A percentile compares a stretch with the other conserved stretches of the same genome.
These are phyloP conservation scores for Cichorium intybus DNA, from an alignment of 140 eudicot species.

Conservation along the genomic window DNA sequence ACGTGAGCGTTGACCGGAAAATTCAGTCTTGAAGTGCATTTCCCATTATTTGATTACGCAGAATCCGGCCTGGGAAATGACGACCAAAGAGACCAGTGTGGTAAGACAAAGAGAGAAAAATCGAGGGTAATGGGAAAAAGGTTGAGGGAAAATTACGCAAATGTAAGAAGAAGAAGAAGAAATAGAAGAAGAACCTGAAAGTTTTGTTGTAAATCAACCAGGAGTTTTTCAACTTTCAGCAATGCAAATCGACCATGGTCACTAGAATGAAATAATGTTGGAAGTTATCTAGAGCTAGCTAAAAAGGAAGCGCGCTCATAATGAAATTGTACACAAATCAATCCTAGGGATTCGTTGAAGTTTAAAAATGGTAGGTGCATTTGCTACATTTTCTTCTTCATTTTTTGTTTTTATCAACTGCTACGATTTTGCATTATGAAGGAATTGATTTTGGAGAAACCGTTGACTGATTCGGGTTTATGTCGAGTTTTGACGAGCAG, in stretches of 20 bases:
- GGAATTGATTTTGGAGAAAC: slow-evolving; percentile 56
- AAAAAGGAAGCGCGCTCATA: slow-evolving; percentile 14
- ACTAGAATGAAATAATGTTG: slow-evolving; percentile 1
- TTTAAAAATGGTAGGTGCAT: slow-evolving; percentile 29
- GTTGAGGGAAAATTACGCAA: neutral
- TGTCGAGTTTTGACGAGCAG: slow-evolving; percentile 61
- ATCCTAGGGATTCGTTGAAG: slow-evolving; percentile 19
- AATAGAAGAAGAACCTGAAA: slow-evolving; percentile 4
- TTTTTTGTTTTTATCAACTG: neutral
- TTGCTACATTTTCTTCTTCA: neutral
- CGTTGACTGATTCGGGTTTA: slow-evolving; percentile 36
- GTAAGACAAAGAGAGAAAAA: slow-evolving; percentile 18
- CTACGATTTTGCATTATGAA: slow-evolving; percentile 23
- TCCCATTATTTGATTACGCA: no score
- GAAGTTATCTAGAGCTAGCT: slow-evolving; percentile 15
- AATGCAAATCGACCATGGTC: slow-evolving; percentile 12
- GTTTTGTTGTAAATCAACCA: neutral
- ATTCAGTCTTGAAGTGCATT: no score
- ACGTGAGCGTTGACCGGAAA: no score
- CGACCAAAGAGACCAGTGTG: slow-evolving; percentile 42
- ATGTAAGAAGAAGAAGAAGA: slow-evolving; percentile 5
- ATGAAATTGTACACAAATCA: neutral
- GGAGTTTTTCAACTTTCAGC: neutral
- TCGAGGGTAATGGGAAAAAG: neutral
- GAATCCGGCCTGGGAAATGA: slow-evolving; percentile 86